Base-by-base conservation (phyloP, 2,329 filamentous ascomycete species). In the Ophiostoma novo-ulmi region DNA sequence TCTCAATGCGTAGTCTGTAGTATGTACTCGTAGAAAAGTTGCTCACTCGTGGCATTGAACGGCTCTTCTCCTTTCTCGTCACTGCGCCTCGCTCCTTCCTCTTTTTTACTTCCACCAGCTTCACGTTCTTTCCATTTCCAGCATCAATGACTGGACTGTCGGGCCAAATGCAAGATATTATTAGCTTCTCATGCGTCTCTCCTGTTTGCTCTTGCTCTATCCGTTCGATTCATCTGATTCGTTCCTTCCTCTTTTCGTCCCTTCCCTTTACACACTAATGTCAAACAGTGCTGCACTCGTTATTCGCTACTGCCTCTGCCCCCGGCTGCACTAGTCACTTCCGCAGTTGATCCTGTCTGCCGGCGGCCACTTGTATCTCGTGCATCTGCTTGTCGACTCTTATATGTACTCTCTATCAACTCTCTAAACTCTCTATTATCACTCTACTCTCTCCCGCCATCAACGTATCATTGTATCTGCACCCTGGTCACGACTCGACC, bases 321-420 rank as follows among this genome's bases (percentile, higher is more conserved):
- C 64, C 65, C 65, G 63, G 63, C 63, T 39, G 63, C 63, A 39
- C 63, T 65, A 65, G 63, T 65, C 22, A 26, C 65, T 55, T 68
- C 36, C 35, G 48, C 20, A 41, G 67, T 55, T 68, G 67, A 68
- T 68, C 67, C 67, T 68, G 38, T 68, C 67, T 68, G 48, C 41
- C 31, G 44, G 65, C 44, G 41, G 41, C 67, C 67, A 68, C 48
- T 55, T 52, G 31, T 36, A 68, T 58, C 39, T 26, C 63, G 44
- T 68, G 48, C 65, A 67, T 67, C 39, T 41, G 11, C 64, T 48
- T 17, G 17, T 11, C 44, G 5, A 14, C 38, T 39, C 38, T 7
- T 11, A 38, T 38, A 38, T 10, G 5, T 52, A 17, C 26, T 36
- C 17, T 5, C 35, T 35, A 31, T 31, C 31, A 31, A 31, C 31